Evolutionary conservation across 2,329 filamentous ascomycete genomes (phyloP).

Genomic region (Pestalotiopsis sp.): DNA sequence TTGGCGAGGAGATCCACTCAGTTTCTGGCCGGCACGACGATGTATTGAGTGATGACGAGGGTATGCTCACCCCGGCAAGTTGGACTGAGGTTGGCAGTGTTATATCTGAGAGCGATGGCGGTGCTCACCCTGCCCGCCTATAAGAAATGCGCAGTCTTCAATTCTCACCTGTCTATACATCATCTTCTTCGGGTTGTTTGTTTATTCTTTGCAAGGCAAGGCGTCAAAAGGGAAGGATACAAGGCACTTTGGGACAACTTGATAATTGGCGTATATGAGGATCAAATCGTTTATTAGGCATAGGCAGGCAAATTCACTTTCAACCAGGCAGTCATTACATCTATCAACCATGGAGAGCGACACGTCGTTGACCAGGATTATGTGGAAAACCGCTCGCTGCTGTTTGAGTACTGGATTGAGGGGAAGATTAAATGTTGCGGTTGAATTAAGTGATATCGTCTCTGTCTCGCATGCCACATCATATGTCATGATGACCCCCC

Average conservation of each 20-base stretch:
- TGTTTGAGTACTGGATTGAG: too few relatives aligned
- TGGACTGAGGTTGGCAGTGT: conserved; percentile 70
- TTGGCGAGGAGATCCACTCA: conserved; percentile 46
- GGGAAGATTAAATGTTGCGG: background rate
- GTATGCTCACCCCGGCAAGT: conserved; percentile 61
- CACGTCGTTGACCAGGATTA: background rate
- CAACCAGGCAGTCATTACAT: background rate
- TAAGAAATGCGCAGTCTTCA: conserved; percentile 23
- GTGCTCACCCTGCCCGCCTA: conserved; percentile 32
- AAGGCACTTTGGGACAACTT: conserved; percentile 1
- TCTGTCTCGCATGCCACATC: background rate
- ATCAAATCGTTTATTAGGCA: background rate
- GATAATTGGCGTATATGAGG: background rate
- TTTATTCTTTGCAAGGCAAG: conserved; percentile 8
- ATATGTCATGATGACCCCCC: background rate
- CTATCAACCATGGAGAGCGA: background rate
- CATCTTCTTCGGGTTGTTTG: background rate
- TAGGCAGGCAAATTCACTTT: background rate
- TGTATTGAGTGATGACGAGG: conserved; percentile 62
- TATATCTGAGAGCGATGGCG: conserved; percentile 58
- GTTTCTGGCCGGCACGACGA: conserved; percentile 49
- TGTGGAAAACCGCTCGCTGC: background rate
- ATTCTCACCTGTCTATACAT: conserved; percentile 3
- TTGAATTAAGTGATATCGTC: background rate
- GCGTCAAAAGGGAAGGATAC: conserved; percentile 2